A percentile compares a stretch with the other conserved stretches of the same genome.
These are phyloP conservation scores for Cyanodermella asteris DNA, from an alignment of 2,329 filamentous ascomycete species.

Conservation along the genomic window DNA sequence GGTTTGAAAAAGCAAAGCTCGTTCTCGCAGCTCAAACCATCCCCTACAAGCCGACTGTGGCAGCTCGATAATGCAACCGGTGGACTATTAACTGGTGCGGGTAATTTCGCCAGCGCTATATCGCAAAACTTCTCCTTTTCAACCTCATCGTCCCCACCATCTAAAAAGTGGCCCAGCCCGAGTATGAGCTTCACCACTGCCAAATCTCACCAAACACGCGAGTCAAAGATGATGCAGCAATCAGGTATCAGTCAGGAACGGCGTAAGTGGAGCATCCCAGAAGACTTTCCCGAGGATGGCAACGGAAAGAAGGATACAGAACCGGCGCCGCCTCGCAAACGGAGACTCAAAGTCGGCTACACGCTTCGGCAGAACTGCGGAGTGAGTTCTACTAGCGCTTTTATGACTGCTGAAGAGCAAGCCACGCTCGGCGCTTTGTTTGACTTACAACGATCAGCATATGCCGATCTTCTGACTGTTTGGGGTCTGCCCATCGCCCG, in stretches of 20 bases:
- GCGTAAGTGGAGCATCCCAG: slow-evolving; percentile 7
- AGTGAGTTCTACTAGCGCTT: slow-evolving; percentile 32
- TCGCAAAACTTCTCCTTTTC: slow-evolving; percentile 12
- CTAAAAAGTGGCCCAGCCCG: too few relatives aligned
- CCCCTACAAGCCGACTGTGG: slow-evolving; percentile 17
- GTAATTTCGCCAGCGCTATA: slow-evolving; percentile 19
- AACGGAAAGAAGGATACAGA: too few relatives aligned
- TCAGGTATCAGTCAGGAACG: slow-evolving; percentile 1
- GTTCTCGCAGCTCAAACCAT: too few relatives aligned
- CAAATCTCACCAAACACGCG: too few relatives aligned
- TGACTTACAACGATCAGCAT: slow-evolving; percentile 31
- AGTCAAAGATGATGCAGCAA: too few relatives aligned
- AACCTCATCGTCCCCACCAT: slow-evolving; percentile 15
- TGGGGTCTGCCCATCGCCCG: slow-evolving; percentile 34
- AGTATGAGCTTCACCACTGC: too few relatives aligned
- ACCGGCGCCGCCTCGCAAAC: slow-evolving; percentile 14
- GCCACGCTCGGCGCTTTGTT: too few relatives aligned
- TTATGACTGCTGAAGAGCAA: too few relatives aligned
- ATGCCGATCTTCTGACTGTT: slow-evolving; percentile 35
- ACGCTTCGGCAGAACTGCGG: slow-evolving; percentile 23
- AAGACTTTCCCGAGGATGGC: too few relatives aligned
- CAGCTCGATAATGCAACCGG: slow-evolving; percentile 21
- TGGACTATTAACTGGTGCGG: slow-evolving; percentile 15
- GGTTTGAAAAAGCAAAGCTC: too few relatives aligned
- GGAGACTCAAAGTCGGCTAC: slow-evolving; percentile 17